Conservation (phyloP, 2,329 filamentous ascomycete genomes). For the Ustulina deusta region DNA sequence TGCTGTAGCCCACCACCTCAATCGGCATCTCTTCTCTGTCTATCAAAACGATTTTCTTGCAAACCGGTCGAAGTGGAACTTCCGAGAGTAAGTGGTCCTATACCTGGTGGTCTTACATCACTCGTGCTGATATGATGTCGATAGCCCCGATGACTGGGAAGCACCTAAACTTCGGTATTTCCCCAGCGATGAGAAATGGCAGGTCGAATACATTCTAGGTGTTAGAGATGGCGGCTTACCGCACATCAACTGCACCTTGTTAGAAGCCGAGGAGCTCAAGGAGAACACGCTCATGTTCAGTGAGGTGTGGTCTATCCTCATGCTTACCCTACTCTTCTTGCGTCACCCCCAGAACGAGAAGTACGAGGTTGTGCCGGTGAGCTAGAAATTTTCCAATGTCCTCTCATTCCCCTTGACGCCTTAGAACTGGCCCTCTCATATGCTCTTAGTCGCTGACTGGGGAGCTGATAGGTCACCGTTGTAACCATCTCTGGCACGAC, state of each 20-base stretch:
- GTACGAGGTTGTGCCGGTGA: slow-evolving; percentile 21
- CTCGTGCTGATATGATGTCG: slow-evolving; percentile 2
- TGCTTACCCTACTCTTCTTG: slow-evolving; percentile 8
- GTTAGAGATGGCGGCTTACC: not conserved
- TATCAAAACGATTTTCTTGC: not conserved
- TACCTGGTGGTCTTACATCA: not conserved
- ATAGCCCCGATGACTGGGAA: slow-evolving; percentile 9
- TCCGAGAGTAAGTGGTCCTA: not conserved
- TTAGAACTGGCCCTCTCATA: slow-evolving; percentile 1
- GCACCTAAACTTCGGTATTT: not conserved
- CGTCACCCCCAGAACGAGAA: not conserved
- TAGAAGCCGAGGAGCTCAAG: not conserved
- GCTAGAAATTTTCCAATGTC: slow-evolving; percentile 6
- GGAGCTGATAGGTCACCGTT: slow-evolving; percentile 13
- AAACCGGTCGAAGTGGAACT: not conserved
- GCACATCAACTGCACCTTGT: slow-evolving; percentile 6
- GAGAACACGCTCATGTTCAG: slow-evolving; percentile 20
- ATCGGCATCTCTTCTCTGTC: not conserved
- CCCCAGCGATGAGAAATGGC: not conserved
- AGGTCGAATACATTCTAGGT: not conserved
- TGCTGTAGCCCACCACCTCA: not conserved
- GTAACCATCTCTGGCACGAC: slow-evolving; percentile 19
- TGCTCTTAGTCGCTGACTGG: slow-evolving; percentile 15
- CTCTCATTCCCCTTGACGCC: not conserved
- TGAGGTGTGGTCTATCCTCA: slow-evolving; percentile 20